Evolutionary conservation across 2,329 filamentous ascomycete genomes (phyloP).

Genomic region (Metarhizium sp.): DNA sequence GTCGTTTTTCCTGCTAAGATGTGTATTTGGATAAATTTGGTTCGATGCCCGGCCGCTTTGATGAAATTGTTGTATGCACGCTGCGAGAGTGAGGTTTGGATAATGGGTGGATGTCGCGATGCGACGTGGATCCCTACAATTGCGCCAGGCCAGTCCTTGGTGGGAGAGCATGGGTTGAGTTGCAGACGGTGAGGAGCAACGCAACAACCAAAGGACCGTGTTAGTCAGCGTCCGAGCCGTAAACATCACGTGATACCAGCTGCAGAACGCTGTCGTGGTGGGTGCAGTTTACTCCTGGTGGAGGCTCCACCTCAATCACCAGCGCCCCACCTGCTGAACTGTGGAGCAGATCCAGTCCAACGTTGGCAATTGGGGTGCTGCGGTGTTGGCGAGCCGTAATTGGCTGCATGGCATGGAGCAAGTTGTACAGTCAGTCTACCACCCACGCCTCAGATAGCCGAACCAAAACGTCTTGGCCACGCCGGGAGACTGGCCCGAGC

Average conservation of each 20-base stretch:
- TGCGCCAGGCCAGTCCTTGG: conserved; percentile 1
- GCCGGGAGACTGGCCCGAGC: no score
- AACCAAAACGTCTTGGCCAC: no score
- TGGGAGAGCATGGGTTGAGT: not conserved
- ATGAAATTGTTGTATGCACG: conserved; percentile 10
- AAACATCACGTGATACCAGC: not conserved
- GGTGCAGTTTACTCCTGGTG: no score
- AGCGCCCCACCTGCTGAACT: no score
- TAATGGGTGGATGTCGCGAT: conserved; percentile 7
- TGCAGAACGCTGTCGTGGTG: no score
- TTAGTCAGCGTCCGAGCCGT: not conserved
- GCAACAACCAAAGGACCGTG: not conserved
- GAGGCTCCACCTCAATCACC: no score
- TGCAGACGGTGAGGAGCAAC: not conserved
- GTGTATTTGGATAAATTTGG: conserved; percentile 19
- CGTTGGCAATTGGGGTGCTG: no score
- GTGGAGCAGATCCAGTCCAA: no score
- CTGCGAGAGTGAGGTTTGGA: conserved; percentile 9
- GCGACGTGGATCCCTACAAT: conserved; percentile 1
- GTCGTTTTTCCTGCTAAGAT: conserved; percentile 9
- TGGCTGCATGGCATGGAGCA: no score
- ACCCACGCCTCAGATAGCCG: no score
- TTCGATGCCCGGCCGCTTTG: conserved; percentile 5
- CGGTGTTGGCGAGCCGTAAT: no score
- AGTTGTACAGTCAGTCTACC: no score